These are phyloP conservation scores for Dioszegia crocea DNA, from an alignment of 768 basidiomycete species.

Conservation along the genomic window DNA sequence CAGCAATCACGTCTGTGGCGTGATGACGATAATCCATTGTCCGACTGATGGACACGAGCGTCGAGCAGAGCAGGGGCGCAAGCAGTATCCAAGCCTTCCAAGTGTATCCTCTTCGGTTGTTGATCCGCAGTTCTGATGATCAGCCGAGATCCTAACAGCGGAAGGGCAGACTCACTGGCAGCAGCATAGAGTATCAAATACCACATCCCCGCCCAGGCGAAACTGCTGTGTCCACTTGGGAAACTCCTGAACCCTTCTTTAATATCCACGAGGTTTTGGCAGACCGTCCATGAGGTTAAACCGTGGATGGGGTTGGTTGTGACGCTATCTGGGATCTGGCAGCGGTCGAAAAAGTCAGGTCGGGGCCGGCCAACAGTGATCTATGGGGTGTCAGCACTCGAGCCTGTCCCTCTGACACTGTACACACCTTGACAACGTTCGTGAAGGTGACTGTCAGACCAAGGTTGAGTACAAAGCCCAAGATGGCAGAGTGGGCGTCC, in stretches of 20 bases:
- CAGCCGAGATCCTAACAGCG: not conserved
- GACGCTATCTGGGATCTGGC: slow-evolving; percentile 36
- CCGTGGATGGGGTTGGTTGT: slow-evolving; percentile 40
- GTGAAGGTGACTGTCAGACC: slow-evolving; percentile 44
- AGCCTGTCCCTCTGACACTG: not conserved
- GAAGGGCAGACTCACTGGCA: slow-evolving; percentile 32
- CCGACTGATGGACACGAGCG: slow-evolving; percentile 37
- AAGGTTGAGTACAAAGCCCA: slow-evolving; percentile 40
- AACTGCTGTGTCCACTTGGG: slow-evolving; percentile 43
- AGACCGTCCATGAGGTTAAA: slow-evolving; percentile 43
- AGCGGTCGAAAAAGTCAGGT: slow-evolving; percentile 46
- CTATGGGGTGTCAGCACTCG: slow-evolving; percentile 7
- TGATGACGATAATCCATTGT: slow-evolving; percentile 49
- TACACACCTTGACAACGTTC: slow-evolving; percentile 45
- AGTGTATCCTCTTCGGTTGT: slow-evolving; percentile 36
- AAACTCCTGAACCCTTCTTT: slow-evolving; percentile 47
- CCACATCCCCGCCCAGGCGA: slow-evolving; percentile 48
- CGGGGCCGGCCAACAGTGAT: slow-evolving; percentile 47
- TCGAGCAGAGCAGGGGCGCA: slow-evolving; percentile 34
- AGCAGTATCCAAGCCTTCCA: slow-evolving; percentile 48
- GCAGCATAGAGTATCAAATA: slow-evolving; percentile 38
- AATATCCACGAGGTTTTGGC: slow-evolving; percentile 36
- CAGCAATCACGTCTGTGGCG: slow-evolving; percentile 46
- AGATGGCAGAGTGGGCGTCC: slow-evolving; percentile 38
- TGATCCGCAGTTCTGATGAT: slow-evolving; percentile 33